Percentiles rank a stretch among this genome's conserved stretches.
Conservation (phyloP, 1,284 basidiomycete species). For the Gastroboletus turbinatus region DNA sequence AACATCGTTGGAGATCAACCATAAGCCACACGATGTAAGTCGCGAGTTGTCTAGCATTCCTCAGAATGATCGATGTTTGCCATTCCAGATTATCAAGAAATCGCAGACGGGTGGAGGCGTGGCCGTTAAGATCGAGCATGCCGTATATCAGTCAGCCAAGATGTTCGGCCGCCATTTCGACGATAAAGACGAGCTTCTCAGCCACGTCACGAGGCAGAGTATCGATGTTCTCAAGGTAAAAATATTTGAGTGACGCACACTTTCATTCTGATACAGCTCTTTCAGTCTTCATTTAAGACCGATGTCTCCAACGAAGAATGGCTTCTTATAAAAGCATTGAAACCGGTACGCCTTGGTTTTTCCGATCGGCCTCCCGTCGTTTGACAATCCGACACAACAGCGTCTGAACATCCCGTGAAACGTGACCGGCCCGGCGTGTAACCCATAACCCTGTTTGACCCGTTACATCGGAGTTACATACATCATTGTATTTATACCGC, state of each 20-base stretch:
- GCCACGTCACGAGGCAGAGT: conserved; percentile 87
- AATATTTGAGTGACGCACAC: conserved; percentile 9
- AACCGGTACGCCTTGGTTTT: conserved; percentile 57
- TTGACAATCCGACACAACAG: conserved; percentile 23
- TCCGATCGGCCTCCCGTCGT: neutral
- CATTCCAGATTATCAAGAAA: conserved; percentile 82
- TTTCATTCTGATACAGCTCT: conserved; percentile 5
- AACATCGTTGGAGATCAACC: conserved; percentile 94
- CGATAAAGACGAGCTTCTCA: conserved; percentile 93
- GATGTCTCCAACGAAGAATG: conserved; percentile 93
- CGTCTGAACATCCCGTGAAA: conserved; percentile 48
- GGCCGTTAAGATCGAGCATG: conserved; percentile 98
- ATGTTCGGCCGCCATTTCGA: conserved; percentile 95
- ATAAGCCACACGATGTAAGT: conserved; percentile 75
- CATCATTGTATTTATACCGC: conserved; percentile 36
- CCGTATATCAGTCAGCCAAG: conserved; percentile 93
- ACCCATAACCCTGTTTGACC: neutral
- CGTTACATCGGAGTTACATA: conserved; percentile 25
- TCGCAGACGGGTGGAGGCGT: conserved; percentile 93
- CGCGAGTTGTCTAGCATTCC: neutral
- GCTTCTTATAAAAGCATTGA: conserved; percentile 90
- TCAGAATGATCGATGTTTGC: conserved; percentile 14
- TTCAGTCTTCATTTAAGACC: conserved; percentile 81
- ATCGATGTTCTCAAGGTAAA: conserved; percentile 92
- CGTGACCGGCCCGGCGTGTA: neutral